Conservation (phyloP, 2,329 filamentous ascomycete species). For the Colletotrichum lindemuthianum region DNA sequence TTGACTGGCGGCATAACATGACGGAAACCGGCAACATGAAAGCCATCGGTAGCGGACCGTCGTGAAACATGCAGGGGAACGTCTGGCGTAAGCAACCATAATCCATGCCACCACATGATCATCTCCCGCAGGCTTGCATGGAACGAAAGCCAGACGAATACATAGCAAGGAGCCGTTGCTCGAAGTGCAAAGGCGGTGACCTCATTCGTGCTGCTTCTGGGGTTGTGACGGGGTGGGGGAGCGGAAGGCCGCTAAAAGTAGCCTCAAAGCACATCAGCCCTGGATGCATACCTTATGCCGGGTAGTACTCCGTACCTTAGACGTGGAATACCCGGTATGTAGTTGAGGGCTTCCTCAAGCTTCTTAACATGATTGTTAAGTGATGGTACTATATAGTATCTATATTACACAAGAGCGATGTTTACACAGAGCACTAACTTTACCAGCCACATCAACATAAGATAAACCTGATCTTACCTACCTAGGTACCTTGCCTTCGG, state of each 20-base stretch:
- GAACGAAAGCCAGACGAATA: neutral
- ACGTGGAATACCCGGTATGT: no score
- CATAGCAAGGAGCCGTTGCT: conserved; percentile 12
- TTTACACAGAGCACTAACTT: no score
- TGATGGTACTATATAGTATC: no score
- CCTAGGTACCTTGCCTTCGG: neutral
- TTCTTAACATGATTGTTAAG: no score
- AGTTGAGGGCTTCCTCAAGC: no score
- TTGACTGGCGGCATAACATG: neutral
- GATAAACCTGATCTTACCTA: no score
- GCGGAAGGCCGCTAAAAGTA: conserved; percentile 26
- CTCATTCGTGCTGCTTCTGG: conserved; percentile 27
- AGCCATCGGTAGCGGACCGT: conserved; percentile 5
- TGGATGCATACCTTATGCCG: no score
- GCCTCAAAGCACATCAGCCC: neutral
- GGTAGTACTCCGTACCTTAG: no score
- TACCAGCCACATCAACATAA: no score
- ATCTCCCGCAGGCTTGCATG: conserved; percentile 5
- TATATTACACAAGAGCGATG: no score
- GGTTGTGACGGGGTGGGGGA: conserved; percentile 15
- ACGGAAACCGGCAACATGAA: neutral
- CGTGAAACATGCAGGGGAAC: conserved; percentile 19
- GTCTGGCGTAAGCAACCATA: conserved; percentile 16
- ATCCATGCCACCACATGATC: conserved; percentile 19
- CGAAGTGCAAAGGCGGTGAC: conserved; percentile 29